phyloP scores from a whole-genome alignment of 2,329 filamentous ascomycete genomes.

The Sporothrix luriei region DNA sequence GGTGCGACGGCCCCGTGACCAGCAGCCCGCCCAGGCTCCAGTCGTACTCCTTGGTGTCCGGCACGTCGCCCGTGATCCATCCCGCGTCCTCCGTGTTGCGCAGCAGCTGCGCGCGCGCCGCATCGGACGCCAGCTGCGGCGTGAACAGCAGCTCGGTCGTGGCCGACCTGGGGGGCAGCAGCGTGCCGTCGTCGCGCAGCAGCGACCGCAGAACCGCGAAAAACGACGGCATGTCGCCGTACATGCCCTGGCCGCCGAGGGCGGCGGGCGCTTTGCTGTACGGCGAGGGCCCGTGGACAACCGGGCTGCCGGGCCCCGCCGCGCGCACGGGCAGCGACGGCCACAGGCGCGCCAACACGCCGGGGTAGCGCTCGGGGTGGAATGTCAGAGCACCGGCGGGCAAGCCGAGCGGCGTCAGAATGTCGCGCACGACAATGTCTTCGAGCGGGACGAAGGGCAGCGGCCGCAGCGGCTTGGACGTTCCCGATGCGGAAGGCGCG shows the following conservation, averaged over 20 bases:
- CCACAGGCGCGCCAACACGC: conserved; percentile 31
- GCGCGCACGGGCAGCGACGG: conserved; percentile 35
- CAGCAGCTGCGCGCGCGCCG: conserved; percentile 37
- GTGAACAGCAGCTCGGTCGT: conserved; percentile 52
- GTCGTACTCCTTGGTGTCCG: conserved; percentile 44
- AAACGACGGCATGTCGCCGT: conserved; percentile 47
- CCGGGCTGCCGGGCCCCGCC: conserved; percentile 29
- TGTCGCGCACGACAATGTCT: conserved; percentile 28
- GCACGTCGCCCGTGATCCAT: conserved; percentile 41
- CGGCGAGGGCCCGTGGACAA: conserved; percentile 23
- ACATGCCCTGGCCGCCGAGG: conserved; percentile 45
- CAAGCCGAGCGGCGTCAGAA: conserved; percentile 36
- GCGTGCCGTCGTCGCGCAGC: conserved; percentile 51
- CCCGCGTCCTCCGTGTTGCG: conserved; percentile 39
- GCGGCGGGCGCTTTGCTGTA: conserved; percentile 19
- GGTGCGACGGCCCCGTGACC: conserved; percentile 45
- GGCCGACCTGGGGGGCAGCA: conserved; percentile 45
- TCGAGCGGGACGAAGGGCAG: conserved; percentile 32
- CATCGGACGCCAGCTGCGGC: conserved; percentile 47
- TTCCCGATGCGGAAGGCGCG: background rate
- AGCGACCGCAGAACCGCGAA: conserved; percentile 51
- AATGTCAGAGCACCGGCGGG: conserved; percentile 33
- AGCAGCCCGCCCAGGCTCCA: conserved; percentile 50
- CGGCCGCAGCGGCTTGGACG: too few species aligned
- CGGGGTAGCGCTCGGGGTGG: conserved; percentile 33